These are phyloP conservation scores for Capronia coronata DNA, from an alignment of 2,329 filamentous ascomycete species.

Conservation along the genomic window DNA sequence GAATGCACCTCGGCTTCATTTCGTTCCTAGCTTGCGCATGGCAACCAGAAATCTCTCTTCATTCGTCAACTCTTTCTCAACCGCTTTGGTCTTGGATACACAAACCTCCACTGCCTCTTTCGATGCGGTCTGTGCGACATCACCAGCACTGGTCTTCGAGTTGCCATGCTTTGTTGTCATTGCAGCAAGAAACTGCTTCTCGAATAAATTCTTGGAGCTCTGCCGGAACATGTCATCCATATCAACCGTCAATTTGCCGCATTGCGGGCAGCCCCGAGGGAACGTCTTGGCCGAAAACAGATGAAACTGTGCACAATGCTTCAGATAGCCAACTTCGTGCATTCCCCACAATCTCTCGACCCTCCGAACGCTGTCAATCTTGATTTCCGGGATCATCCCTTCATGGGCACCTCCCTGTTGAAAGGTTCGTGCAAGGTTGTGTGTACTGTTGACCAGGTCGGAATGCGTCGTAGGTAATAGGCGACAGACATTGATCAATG, in stretches of 20 bases:
- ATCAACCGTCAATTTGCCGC: conserved; percentile 11
- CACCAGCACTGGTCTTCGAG: not conserved
- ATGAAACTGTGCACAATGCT: conserved; percentile 17
- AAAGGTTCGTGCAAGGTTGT: not conserved
- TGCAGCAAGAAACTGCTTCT: conserved; percentile 7
- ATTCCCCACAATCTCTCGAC: conserved; percentile 20
- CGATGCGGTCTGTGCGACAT: not conserved
- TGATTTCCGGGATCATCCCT: conserved; percentile 8
- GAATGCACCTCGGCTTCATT: too few relatives aligned
- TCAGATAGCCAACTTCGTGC: conserved; percentile 11
- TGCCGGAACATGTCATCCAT: not conserved
- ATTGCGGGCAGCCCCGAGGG: conserved; percentile 22
- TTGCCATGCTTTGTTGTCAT: conserved; percentile 2
- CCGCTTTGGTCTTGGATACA: not conserved
- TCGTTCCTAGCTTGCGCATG: conserved; percentile 8
- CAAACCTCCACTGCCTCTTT: not conserved
- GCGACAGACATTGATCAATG: not conserved
- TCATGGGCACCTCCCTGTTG: not conserved
- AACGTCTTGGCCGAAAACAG: conserved; percentile 22
- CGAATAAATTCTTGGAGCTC: conserved; percentile 12
- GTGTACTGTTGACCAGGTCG: not conserved
- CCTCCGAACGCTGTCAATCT: conserved; percentile 2
- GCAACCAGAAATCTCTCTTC: conserved; percentile 12
- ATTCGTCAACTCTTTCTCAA: conserved; percentile 3
- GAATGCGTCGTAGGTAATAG: not conserved